Base-by-base conservation (phyloP, 768 basidiomycete species). In the Phlebiopsis flavidoalba region DNA sequence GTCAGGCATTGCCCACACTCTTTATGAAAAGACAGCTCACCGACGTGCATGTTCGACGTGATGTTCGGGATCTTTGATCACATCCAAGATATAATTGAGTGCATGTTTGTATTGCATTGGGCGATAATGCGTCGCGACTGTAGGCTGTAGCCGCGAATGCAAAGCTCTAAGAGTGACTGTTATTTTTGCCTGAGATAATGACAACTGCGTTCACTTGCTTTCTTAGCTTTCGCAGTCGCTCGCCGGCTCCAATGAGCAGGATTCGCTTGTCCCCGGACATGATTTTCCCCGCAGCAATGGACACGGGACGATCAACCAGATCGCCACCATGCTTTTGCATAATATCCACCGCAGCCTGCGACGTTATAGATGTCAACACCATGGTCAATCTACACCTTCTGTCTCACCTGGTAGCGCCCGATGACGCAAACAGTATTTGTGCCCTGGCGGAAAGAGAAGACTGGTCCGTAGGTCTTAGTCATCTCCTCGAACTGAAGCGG, bases 301-400 rank as follows among this genome's bases (percentile, higher is more conserved):
- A 64, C 35, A 72, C 70, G 5, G 77, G 77, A 3, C 77, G 63
- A 57, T 79, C 77, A 0, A 65, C 69, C 1, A 74, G 60, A 17
- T 67, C 63, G 0, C 66, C 69, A 0, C 77, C 75, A 37, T 77
- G 71, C 56, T 76, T 79, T 59, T 74, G 72, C 71, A 78, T 71
- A 50, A 79, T 75, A 11, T 78, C 77, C 26, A 71, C 60, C 0
- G 76, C 77, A 5, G 75, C 75, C 67, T 74, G 48, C 15, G 7
- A 3, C 12, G 19, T 33, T n/a, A n/a, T n/a, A n/a, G 10, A 12
- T 35, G 17, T 59, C 1, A 31, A 36, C 0, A 17, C 19, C 50
- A 22, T 53, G 53, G 77, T 72, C 19, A 56, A 31, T 21, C 12
- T 33, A 14, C 53, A 31, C 33, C 53, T 5, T 17, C 14, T 19